Percentiles rank a stretch among this genome's conserved stretches.
These are phyloP conservation scores for Scutellaria barbata DNA, from an alignment of 257 asterid genomes.

Conservation along the genomic window DNA sequence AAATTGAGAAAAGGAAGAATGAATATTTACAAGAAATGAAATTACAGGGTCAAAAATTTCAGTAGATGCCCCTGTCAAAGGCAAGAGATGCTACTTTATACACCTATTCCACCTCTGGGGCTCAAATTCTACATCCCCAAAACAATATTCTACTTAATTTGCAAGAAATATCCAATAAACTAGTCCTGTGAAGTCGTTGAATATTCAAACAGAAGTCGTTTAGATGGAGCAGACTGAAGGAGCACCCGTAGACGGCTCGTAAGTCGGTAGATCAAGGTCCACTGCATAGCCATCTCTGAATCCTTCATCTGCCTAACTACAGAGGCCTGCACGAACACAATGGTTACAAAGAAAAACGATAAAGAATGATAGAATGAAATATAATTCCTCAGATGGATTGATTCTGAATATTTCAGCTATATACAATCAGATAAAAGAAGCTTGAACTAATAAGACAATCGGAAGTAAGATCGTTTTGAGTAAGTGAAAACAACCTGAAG, in stretches of 20 bases:
- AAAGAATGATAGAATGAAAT: too few species aligned
- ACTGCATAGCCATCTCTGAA: constrained; percentile 99
- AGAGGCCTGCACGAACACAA: constrained; percentile 67
- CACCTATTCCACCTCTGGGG: constrained; percentile 1
- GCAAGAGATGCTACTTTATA: constrained; percentile 2
- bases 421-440: background rate
- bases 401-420: constrained; percentile 6
- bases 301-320: constrained; percentile 99
- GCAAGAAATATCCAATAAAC: constrained; percentile 30
- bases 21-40: constrained; percentile 42
- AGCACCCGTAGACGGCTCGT: constrained; percentile 93
- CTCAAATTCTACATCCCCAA: background rate
- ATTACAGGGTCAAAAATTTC: constrained; percentile 30
- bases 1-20: constrained; percentile 32
- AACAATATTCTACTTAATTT: background rate
- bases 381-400: background rate
- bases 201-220: constrained; percentile 89
- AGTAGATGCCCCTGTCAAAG: background rate
- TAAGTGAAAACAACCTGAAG: constrained; percentile 68
- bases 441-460: too few species aligned
- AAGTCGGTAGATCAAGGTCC: constrained; percentile 97
- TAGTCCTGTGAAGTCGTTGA: constrained; percentile 93
- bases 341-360: background rate
- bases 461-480: background rate
- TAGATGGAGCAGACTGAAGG: constrained; percentile 91